Percentiles rank a stretch among this genome's conserved stretches.
Evolutionary conservation across 148 eudicot genomes (phyloP).

Genomic region (Chenopodium berlandieri): DNA sequence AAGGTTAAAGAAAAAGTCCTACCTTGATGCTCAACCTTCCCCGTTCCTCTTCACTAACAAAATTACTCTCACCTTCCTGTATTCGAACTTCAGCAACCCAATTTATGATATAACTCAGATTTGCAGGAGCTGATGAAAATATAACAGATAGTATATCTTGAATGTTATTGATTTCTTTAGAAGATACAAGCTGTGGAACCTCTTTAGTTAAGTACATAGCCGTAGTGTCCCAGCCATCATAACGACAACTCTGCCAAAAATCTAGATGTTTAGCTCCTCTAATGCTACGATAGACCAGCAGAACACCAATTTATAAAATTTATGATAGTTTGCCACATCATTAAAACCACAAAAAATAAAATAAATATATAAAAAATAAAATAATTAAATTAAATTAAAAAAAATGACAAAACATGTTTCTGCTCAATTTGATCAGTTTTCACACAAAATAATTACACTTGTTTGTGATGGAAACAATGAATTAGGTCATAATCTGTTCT

Average conservation of each 20-base stretch:
- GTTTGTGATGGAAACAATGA: no score
- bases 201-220: conserved; percentile 36
- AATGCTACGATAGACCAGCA: not conserved
- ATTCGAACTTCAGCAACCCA: conserved; percentile 53
- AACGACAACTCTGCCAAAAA: conserved; percentile 39
- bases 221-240: conserved; percentile 34
- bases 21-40: conserved; percentile 40
- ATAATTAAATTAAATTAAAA: no score
- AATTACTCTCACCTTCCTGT: conserved; percentile 27
- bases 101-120: conserved; percentile 33
- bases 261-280: conserved; percentile 6
- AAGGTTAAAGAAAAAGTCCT: not conserved
- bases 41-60: conserved; percentile 36
- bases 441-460: no score
- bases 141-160: conserved; percentile 36
- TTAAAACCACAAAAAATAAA: not conserved
- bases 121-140: conserved; percentile 33
- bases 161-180: conserved; percentile 30
- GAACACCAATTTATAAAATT: not conserved
- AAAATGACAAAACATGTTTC: not conserved
- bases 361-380: no score
- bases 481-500: no score
- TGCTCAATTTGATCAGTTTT: no score
- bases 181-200: conserved; percentile 36
- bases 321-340: no score